phyloP scores from a whole-genome alignment of 345 rosid species.

The Viola odorata region DNA sequence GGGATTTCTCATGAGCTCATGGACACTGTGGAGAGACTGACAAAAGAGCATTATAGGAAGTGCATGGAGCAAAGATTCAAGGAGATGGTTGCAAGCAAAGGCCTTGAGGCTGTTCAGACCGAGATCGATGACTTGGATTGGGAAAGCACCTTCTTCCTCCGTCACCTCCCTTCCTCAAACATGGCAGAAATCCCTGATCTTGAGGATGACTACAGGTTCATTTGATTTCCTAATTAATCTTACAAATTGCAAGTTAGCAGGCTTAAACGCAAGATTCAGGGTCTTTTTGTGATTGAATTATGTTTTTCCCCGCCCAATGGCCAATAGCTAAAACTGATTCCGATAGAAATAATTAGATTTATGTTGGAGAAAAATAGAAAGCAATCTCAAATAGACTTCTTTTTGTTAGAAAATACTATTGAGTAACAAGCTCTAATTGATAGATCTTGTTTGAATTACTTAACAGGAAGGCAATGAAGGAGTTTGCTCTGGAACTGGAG shows the following conservation, averaged over 20 bases:
- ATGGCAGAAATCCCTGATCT: slow-evolving; percentile 70
- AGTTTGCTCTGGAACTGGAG: slow-evolving; percentile 66
- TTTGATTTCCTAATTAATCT: too few species aligned
- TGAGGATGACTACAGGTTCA: slow-evolving; percentile 59
- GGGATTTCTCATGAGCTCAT: slow-evolving; percentile 58
- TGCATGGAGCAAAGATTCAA: slow-evolving; percentile 82
- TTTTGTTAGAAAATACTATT: too few species aligned
- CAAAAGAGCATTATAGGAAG: slow-evolving; percentile 79
- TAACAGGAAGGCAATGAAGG: slow-evolving; percentile 69
- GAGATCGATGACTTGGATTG: slow-evolving; percentile 85
- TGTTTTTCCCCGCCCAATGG: too few species aligned
- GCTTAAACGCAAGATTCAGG: too few species aligned
- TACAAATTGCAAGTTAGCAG: too few species aligned
- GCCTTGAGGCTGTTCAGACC: slow-evolving; percentile 45
- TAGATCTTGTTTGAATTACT: too few species aligned
- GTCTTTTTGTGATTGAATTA: too few species aligned
- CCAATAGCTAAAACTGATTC: too few species aligned
- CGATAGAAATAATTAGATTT: too few species aligned
- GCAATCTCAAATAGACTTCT: too few species aligned
- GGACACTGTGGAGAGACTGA: slow-evolving; percentile 68
- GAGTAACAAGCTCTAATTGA: too few species aligned
- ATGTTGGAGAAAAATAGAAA: too few species aligned
- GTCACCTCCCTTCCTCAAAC: slow-evolving; percentile 71
- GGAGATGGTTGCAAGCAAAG: slow-evolving; percentile 59
- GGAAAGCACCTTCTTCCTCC: slow-evolving; percentile 77